phyloP scores from a whole-genome alignment of 345 rosid species.

The Stellera chamaejasme region DNA sequence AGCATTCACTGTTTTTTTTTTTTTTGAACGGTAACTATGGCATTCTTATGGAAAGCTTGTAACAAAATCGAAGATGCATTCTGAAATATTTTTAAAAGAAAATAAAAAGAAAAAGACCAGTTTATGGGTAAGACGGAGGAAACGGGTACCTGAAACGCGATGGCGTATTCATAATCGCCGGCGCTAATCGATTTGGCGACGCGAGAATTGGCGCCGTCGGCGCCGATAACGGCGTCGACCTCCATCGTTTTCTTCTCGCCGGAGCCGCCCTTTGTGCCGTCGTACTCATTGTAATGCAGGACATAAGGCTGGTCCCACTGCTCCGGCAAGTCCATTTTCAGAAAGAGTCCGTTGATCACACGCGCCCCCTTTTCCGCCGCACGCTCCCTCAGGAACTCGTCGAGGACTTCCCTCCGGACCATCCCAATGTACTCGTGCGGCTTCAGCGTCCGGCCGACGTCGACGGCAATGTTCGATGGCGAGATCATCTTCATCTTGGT shows the following conservation, averaged over 20 bases:
- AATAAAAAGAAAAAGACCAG: too few species aligned
- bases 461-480: constrained; percentile 93
- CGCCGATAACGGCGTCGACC: constrained; percentile 92
- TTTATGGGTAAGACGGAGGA: too few species aligned
- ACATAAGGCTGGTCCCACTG: constrained; percentile 45
- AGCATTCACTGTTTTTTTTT: too few species aligned
- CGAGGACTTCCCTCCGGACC: constrained; percentile 88
- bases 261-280: constrained; percentile 48
- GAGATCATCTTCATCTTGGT: constrained; percentile 98
- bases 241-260: constrained; percentile 74
- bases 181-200: constrained; percentile 88
- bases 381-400: constrained; percentile 62
- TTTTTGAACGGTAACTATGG: too few species aligned
- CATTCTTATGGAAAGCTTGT: too few species aligned
- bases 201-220: constrained; percentile 93
- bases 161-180: constrained; percentile 92
- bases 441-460: constrained; percentile 86
- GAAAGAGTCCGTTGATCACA: constrained; percentile 74
- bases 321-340: constrained; percentile 76
- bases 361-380: constrained; percentile 69
- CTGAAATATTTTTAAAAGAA: too few species aligned
- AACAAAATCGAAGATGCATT: not conserved
- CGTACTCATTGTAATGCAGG: constrained; percentile 80
- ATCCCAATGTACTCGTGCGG: constrained; percentile 96
- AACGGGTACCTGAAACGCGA: constrained; percentile 74